Evolutionary conservation across 2,329 filamentous ascomycete species (phyloP), one percentile per base, ranked within the genome.

Genomic region (Hyphodiscus sp.): DNA sequence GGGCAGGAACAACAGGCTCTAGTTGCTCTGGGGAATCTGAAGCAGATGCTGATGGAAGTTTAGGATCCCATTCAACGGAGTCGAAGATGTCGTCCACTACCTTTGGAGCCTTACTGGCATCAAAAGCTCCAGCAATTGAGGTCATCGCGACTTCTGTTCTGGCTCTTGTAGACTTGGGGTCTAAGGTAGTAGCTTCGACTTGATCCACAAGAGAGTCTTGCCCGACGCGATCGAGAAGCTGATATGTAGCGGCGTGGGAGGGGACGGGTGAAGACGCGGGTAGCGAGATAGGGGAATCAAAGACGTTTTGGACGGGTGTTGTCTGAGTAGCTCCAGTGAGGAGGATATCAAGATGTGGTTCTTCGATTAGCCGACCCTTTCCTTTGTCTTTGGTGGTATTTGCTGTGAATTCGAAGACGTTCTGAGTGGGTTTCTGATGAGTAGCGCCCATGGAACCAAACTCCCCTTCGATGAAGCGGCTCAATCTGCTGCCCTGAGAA

Each of bases 11-110:
- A 6, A 67, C 49, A 18, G 62, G 64, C 47, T 68, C 64, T 20
- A 66, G 65, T 16, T 61, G 63, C 45, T 68, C 63, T 26, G 67
- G 65, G 8, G 66, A 68, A 18, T 65, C 58, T 20, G 58, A 44
- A n/a, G 55, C 56, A 15, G 53, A 20, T 1, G 51, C 49, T 46
- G 54, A 45, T 45, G 62, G 58, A 26, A 67, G 55, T 52, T 65
- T 59, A 8, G 63, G 60, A 51, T 67, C 61, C 65, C 66, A 67
- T 20, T 66, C 63, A 16, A 66, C 48, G 1, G 60, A 60, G 50
- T 68, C 65, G 42, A 68, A 68, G 4, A 57, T 59, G 48, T 68
- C 65, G 8, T 63, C 56, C 11, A 50, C 43, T 18, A 44, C 20
- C 9, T 38, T 43, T 43, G 42, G 33, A 26, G 13, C n/a, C 29